Evolutionary conservation across 202 grass and related monocot species (phyloP).

Genomic region (Musa balbisiana): DNA sequence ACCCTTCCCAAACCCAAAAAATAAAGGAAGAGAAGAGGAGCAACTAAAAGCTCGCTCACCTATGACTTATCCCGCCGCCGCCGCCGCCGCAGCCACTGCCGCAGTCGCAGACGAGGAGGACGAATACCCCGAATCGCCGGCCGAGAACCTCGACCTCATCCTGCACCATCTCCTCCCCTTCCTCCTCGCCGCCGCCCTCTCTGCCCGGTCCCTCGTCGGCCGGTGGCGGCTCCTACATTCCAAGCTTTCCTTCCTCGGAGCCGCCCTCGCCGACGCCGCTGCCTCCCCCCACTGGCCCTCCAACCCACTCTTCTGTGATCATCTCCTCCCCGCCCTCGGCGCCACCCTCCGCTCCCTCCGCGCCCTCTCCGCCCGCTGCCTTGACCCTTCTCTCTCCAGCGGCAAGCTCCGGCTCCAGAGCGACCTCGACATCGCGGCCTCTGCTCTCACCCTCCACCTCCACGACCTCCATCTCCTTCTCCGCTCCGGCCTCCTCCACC

Average conservation of each 20-base stretch:
- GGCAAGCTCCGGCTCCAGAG: constrained; percentile 70
- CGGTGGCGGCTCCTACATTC: constrained; percentile 58
- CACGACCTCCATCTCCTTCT: constrained; percentile 70
- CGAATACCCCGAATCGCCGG: not conserved
- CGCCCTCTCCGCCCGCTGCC: constrained; percentile 45
- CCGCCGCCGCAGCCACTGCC: constrained; percentile 24
- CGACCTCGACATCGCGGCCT: constrained; percentile 72
- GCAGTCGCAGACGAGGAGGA: constrained; percentile 9
- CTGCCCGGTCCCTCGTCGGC: constrained; percentile 49
- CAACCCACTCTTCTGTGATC: constrained; percentile 48
- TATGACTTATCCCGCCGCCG: constrained; percentile 1
- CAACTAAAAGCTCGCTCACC: not conserved
- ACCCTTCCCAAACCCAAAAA: not conserved
- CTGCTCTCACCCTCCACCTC: constrained; percentile 57
- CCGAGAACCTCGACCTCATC: constrained; percentile 46
- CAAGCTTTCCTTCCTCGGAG: constrained; percentile 48
- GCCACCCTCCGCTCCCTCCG: constrained; percentile 45
- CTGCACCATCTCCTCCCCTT: constrained; percentile 52
- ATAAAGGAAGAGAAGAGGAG: not conserved
- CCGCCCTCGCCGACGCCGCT: constrained; percentile 42
- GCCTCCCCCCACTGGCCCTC: constrained; percentile 23
- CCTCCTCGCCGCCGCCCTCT: constrained; percentile 41
- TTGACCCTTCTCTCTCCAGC: constrained; percentile 49
- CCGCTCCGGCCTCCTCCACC: constrained; percentile 46
- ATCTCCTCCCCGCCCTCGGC: constrained; percentile 42